Percentiles rank a stretch among this genome's conserved stretches.
Evolutionary conservation across 345 rosid genomes (phyloP).

Genomic region (Eucalyptus camaldulensis): DNA sequence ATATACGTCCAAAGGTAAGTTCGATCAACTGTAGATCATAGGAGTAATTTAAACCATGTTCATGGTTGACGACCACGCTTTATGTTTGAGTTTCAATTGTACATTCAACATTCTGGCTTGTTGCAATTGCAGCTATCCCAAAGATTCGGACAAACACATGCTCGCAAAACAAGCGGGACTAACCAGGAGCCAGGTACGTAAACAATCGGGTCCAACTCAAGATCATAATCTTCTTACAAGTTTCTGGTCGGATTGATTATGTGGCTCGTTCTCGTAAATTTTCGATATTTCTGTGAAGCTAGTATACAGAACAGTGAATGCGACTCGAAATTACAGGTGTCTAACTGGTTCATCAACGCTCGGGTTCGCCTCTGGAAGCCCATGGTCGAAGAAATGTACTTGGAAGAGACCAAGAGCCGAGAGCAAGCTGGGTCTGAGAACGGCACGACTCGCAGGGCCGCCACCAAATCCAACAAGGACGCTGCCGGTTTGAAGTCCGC

Average conservation of each 20-base stretch:
- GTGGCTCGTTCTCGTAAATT: background rate
- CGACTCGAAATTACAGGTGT: conserved; percentile 19
- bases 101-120: background rate
- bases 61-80: background rate
- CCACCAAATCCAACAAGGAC: background rate
- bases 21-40: background rate
- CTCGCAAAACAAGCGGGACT: conserved; percentile 84
- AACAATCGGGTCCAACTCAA: background rate
- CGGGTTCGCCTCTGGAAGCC: conserved; percentile 89
- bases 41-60: background rate
- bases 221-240: background rate
- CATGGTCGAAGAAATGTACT: conserved; percentile 78
- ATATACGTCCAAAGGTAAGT: background rate
- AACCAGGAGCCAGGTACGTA: conserved; percentile 60
- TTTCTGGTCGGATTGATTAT: background rate
- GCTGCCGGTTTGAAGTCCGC: background rate
- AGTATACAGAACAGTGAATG: background rate
- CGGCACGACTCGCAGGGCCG: background rate
- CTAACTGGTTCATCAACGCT: conserved; percentile 78
- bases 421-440: conserved; percentile 6
- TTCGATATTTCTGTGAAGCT: background rate
- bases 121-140: conserved; percentile 43
- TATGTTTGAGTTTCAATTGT: background rate
- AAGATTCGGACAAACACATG: conserved; percentile 67
- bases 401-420: conserved; percentile 41